Conservation (phyloP, 768 basidiomycete genomes). For the Leccinum subtestaceum region DNA sequence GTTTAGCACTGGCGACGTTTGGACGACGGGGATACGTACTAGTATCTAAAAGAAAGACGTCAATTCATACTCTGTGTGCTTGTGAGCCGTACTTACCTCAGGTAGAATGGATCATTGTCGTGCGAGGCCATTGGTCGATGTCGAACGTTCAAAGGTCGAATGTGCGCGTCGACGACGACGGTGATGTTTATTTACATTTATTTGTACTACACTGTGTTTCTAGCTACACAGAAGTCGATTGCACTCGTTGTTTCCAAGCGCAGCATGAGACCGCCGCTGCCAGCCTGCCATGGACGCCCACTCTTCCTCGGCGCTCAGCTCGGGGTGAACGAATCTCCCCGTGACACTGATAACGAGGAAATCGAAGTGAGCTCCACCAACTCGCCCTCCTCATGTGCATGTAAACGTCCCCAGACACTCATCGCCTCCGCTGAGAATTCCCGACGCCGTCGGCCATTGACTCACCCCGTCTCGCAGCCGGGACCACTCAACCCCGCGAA, state of each 20-base stretch:
- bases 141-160: background rate
- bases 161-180: background rate
- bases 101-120: conserved; percentile 78
- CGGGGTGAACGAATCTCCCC: no score
- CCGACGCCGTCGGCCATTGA: conserved; percentile 36
- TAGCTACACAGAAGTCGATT: no score
- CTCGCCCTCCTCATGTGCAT: no score
- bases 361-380: no score
- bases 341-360: no score
- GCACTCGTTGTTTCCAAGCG: no score
- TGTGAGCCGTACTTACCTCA: conserved; percentile 47
- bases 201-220: background rate
- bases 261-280: no score
- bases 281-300: no score
- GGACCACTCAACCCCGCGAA: conserved; percentile 55
- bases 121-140: conserved; percentile 25
- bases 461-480: conserved; percentile 56
- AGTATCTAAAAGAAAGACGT: conserved; percentile 41
- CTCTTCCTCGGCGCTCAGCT: no score
- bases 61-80: conserved; percentile 7
- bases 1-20: background rate
- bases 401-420: no score
- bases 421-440: no score
- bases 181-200: no score
- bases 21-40: conserved; percentile 36